Evolutionary conservation across 192 early-diverging fungal species (phyloP), one percentile per base, ranked within the genome.

Genomic region (Coemansia sp.): DNA sequence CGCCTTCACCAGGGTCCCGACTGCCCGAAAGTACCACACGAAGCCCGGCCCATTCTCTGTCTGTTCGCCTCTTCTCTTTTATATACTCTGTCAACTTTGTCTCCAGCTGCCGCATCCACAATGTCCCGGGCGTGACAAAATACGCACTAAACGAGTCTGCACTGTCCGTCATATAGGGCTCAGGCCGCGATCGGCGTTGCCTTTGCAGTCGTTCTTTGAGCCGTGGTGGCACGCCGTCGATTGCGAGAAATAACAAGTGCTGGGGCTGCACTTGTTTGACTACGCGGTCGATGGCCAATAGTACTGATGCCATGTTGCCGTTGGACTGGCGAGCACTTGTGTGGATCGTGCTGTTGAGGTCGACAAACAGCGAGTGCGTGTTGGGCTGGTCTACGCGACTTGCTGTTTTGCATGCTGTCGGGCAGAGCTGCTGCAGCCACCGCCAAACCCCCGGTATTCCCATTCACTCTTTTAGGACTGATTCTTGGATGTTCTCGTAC

Each of bases 191-290:
- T n/a, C 97, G 90, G 24, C 97, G 86, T 8, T 91, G 90, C 7
- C 97, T 88, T 70, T 99, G 97, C 69, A 97, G 91, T 60, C 95
- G 93, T 89, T 97, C 97, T 66, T 99, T 99, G 19, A 95, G 94
- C 41, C 97, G 85, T 20, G 97, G 97, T 0, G 97, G 94, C 29
- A 99, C 97, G 22, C 89, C 88, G 81, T 97, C 96, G 10, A 98
- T 88, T 18, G 96, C 94, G 78, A 98, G 80, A 60, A 90, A 96
- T 60, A 97, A 89, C 13, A 94, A 68, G 65, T 92, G 92, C 71
- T 88, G 83, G 23, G 96, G 96, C 66, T 87, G 89, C 54, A 97
- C 58, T 20, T 57, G 48, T 2, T 29, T 27, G 27, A 80, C 65
- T 16, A 74, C 54, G 4, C 37, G 55, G 35, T 66, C 65, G 16